These are phyloP conservation scores for Cercospora sp. DNA, from an alignment of 2,329 filamentous ascomycete genomes.

Conservation along the genomic window DNA sequence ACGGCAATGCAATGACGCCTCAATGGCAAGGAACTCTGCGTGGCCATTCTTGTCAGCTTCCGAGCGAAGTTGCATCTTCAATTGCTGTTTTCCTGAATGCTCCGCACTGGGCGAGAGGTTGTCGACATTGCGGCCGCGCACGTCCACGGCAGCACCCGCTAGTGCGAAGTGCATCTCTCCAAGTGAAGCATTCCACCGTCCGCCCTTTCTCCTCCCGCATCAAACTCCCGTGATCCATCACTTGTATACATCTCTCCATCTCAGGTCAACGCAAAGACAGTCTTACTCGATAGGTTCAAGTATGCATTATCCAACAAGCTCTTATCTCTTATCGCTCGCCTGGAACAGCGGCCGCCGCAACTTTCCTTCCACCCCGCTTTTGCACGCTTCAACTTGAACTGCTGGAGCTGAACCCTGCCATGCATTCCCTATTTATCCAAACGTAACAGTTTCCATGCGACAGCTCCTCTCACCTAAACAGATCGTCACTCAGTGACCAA, in stretches of 20 bases:
- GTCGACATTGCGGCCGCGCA: not conserved
- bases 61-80: too few relatives aligned
- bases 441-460: conserved; percentile 19
- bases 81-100: too few relatives aligned
- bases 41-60: too few relatives aligned
- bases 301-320: not conserved
- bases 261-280: not conserved
- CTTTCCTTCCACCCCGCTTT: not conserved
- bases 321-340: conserved; percentile 6
- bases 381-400: not conserved
- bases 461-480: not conserved
- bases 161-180: not conserved
- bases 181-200: not conserved
- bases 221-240: not conserved
- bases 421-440: conserved; percentile 2
- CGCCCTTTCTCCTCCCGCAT: not conserved
- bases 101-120: too few relatives aligned
- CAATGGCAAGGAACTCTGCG: too few relatives aligned
- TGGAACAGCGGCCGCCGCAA: not conserved
- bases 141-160: not conserved
- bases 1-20: too few relatives aligned
- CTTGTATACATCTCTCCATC: not conserved
- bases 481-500: not conserved
- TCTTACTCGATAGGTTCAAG: not conserved
- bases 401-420: not conserved